These are phyloP conservation scores for Talaromyces piceae DNA, from an alignment of 2,329 filamentous ascomycete genomes.

Conservation along the genomic window DNA sequence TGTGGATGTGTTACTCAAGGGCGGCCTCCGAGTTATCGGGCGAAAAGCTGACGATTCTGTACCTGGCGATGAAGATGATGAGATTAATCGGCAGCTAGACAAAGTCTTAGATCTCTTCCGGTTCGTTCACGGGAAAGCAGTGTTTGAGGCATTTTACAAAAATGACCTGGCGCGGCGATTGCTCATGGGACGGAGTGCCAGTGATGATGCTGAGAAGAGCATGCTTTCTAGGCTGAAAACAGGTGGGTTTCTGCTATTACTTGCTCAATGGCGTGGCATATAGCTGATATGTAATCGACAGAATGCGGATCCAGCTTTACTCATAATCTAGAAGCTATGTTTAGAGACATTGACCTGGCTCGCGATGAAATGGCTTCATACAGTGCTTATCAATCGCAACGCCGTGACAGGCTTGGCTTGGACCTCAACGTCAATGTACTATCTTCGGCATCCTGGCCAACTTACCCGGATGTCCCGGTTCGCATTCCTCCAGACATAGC, in stretches of 20 bases:
- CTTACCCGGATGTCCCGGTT: slow-evolving; percentile 70
- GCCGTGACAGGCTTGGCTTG: slow-evolving; percentile 50
- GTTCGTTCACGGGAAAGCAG: slow-evolving; percentile 93
- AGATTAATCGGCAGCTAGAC: slow-evolving; percentile 86
- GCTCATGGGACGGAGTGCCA: slow-evolving; percentile 86
- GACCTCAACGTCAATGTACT: slow-evolving; percentile 83
- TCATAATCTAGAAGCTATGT: slow-evolving; percentile 98
- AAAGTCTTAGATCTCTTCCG: slow-evolving; percentile 90
- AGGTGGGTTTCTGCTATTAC: slow-evolving; percentile 30
- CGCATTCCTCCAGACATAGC: slow-evolving; percentile 69
- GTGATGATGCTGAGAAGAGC: slow-evolving; percentile 87
- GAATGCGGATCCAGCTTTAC: slow-evolving; percentile 94
- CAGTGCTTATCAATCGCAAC: slow-evolving; percentile 58
- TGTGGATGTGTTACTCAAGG: slow-evolving; percentile 79
- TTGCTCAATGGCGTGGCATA: neutral
- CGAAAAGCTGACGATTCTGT: slow-evolving; percentile 43
- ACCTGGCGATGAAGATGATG: slow-evolving; percentile 79
- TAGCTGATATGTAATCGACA: slow-evolving; percentile 11
- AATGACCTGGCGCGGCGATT: slow-evolving; percentile 85
- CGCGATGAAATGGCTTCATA: slow-evolving; percentile 91
- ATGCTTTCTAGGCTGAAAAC: slow-evolving; percentile 89
- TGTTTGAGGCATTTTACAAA: slow-evolving; percentile 99
- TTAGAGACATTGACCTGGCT: slow-evolving; percentile 92
- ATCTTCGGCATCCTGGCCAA: slow-evolving; percentile 88
- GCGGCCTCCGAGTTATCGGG: slow-evolving; percentile 66